phyloP scores from a whole-genome alignment of 495 filamentous ascomycete species.

The Penicillium lagena region DNA sequence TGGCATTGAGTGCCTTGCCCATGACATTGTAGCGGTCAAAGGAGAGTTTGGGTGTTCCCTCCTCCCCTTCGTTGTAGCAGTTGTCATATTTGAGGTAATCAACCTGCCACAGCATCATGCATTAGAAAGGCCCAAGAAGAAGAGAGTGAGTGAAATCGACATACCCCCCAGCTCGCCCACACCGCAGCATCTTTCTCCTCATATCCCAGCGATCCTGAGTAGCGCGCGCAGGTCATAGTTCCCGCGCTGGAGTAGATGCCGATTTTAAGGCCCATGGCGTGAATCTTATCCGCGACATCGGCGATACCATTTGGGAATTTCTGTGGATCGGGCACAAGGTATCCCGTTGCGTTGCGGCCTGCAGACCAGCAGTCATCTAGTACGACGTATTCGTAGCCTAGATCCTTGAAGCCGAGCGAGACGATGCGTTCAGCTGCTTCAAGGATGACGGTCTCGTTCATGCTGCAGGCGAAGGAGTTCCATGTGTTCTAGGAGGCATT shows the following conservation, averaged over 20 bases:
- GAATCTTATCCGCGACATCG: slow-evolving; percentile 40
- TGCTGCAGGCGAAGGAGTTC: slow-evolving; percentile 49
- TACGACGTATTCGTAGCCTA: slow-evolving; percentile 51
- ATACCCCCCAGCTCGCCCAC: slow-evolving; percentile 57
- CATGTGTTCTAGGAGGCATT: slow-evolving; percentile 31
- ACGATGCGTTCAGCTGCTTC: slow-evolving; percentile 42
- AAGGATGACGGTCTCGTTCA: slow-evolving; percentile 43
- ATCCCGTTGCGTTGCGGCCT: slow-evolving; percentile 32
- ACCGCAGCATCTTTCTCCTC: slow-evolving; percentile 56
- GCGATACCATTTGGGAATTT: slow-evolving; percentile 43
- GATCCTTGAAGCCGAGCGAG: slow-evolving; percentile 42
- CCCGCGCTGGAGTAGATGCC: slow-evolving; percentile 49
- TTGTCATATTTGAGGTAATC: slow-evolving; percentile 68
- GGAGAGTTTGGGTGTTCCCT: slow-evolving; percentile 40
- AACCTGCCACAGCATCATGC: slow-evolving; percentile 1
- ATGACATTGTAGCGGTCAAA: slow-evolving; percentile 51
- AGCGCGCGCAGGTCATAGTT: slow-evolving; percentile 36
- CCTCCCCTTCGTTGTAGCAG: slow-evolving; percentile 52
- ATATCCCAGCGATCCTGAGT: slow-evolving; percentile 50
- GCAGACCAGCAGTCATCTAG: slow-evolving; percentile 47
- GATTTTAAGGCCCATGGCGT: slow-evolving; percentile 38
- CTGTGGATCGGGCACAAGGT: slow-evolving; percentile 28
- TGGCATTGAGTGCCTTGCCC: slow-evolving; percentile 52
- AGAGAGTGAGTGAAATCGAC: background rate
- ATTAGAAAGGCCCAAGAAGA: background rate